phyloP scores from a whole-genome alignment of 2,329 filamentous ascomycete species.

The Cercospora zeae-maydis region DNA sequence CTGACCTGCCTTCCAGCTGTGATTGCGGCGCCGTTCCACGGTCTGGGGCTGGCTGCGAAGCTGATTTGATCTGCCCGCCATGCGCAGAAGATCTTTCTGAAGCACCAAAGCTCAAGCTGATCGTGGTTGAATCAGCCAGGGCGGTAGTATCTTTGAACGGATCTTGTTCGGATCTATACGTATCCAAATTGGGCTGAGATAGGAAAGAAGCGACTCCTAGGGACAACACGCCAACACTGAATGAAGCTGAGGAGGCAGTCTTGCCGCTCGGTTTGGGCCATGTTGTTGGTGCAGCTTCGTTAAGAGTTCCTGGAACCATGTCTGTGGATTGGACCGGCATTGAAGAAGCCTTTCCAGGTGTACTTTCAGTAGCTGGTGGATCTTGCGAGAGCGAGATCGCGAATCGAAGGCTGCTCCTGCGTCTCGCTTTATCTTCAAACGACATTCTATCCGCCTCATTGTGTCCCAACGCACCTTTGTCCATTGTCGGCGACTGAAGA shows the following conservation, averaged over 20 bases:
- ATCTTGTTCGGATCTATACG: background rate
- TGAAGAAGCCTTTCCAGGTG: slow-evolving; percentile 1
- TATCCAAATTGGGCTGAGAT: background rate
- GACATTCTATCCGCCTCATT: slow-evolving; percentile 7
- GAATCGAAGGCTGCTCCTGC: slow-evolving; percentile 29
- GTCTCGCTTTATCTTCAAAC: slow-evolving; percentile 3
- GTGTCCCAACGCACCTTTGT: slow-evolving; percentile 1
- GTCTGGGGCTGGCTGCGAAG: background rate
- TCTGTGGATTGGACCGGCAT: background rate
- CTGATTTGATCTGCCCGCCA: background rate
- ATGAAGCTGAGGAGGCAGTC: slow-evolving; percentile 14
- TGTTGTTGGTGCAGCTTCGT: background rate
- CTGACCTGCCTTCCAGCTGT: background rate
- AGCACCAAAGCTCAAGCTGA: slow-evolving; percentile 1
- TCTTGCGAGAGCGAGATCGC: slow-evolving; percentile 22
- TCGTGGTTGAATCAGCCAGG: background rate
- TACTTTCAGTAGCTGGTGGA: slow-evolving; percentile 7
- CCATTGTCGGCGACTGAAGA: slow-evolving; percentile 17
- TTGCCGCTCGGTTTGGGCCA: slow-evolving; percentile 14
- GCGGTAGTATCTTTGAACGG: background rate
- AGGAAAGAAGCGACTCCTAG: background rate
- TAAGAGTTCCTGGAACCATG: slow-evolving; percentile 1
- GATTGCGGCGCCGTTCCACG: background rate
- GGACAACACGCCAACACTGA: slow-evolving; percentile 1
- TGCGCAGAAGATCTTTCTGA: background rate